phyloP scores from a whole-genome alignment of 768 basidiomycete genomes.

The Boletus rubroflammeus region DNA sequence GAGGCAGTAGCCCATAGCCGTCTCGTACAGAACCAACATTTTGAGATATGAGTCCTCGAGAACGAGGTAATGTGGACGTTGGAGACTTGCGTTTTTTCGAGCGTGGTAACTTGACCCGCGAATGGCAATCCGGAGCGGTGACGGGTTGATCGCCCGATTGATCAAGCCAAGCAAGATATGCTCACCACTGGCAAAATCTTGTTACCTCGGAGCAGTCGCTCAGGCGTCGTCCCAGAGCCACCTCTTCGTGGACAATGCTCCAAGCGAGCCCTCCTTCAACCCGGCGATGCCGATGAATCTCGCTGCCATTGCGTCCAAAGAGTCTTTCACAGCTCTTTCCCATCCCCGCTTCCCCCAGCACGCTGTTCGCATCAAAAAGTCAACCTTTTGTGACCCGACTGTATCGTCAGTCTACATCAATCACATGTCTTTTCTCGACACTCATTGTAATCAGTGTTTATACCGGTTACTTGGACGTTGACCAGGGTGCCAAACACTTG shows the following conservation, averaged over 20 bases:
- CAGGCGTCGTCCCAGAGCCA: conserved; percentile 7
- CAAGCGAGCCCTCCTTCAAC: not conserved
- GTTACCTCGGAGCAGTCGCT: not conserved
- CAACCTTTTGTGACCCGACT: conserved; percentile 58
- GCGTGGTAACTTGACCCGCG: conserved; percentile 28
- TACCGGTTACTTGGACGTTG: conserved; percentile 46
- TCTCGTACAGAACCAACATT: conserved; percentile 98
- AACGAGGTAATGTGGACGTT: not conserved
- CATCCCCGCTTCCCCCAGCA: conserved; percentile 53
- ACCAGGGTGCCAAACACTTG: conserved; percentile 48
- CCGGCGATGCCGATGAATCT: conserved; percentile 14
- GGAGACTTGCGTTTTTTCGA: conserved; percentile 26
- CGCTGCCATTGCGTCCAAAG: conserved; percentile 24
- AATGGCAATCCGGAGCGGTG: conserved; percentile 17
- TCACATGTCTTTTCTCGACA: not conserved
- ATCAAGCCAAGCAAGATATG: not conserved
- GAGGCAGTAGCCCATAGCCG: conserved; percentile 93
- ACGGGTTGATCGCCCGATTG: not conserved
- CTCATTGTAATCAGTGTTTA: conserved; percentile 34
- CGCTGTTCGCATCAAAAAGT: conserved; percentile 58
- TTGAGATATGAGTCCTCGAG: conserved; percentile 14
- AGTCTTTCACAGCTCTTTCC: conserved; percentile 37
- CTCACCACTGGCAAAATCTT: not conserved
- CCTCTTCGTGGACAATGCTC: not conserved
- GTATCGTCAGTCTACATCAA: conserved; percentile 32